phyloP scores from a whole-genome alignment of 1,284 basidiomycete species.

The Puccinia coronata region DNA sequence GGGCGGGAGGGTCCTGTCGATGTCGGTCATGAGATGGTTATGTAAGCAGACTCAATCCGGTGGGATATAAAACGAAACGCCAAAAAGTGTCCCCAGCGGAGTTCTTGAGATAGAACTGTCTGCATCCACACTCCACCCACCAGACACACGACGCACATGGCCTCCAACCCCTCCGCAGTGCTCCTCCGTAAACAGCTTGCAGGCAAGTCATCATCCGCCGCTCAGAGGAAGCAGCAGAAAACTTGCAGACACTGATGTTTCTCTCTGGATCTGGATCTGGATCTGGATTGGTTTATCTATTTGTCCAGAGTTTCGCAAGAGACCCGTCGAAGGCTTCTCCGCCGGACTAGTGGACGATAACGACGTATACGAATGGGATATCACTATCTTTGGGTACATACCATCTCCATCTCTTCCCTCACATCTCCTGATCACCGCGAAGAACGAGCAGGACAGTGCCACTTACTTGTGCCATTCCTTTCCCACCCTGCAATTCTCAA shows the following conservation, averaged over 20 bases:
- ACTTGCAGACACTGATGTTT: too few species aligned
- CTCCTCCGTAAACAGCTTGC: conserved; percentile 47
- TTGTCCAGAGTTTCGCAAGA: conserved; percentile 75
- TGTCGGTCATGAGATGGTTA: too few species aligned
- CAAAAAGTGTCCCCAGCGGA: too few species aligned
- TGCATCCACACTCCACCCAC: background rate
- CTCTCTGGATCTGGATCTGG: background rate
- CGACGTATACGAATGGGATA: conserved; percentile 90
- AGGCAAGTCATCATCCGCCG: background rate
- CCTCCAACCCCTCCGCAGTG: conserved; percentile 40
- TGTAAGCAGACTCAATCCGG: too few species aligned
- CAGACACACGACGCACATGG: conserved; percentile 9
- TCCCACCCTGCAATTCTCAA: conserved; percentile 59
- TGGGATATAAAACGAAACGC: too few species aligned
- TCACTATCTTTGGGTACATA: conserved; percentile 62
- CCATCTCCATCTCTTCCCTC: background rate
- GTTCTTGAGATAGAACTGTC: too few species aligned
- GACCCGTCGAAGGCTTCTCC: conserved; percentile 88
- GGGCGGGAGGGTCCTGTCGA: too few species aligned
- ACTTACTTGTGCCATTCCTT: too few species aligned
- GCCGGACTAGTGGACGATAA: conserved; percentile 90
- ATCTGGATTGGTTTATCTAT: background rate
- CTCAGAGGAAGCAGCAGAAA: too few species aligned
- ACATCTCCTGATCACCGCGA: too few species aligned
- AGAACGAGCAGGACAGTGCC: too few species aligned